phyloP scores from a whole-genome alignment of 352 stramenopile genomes.

The Paralagenidium karlingii region DNA sequence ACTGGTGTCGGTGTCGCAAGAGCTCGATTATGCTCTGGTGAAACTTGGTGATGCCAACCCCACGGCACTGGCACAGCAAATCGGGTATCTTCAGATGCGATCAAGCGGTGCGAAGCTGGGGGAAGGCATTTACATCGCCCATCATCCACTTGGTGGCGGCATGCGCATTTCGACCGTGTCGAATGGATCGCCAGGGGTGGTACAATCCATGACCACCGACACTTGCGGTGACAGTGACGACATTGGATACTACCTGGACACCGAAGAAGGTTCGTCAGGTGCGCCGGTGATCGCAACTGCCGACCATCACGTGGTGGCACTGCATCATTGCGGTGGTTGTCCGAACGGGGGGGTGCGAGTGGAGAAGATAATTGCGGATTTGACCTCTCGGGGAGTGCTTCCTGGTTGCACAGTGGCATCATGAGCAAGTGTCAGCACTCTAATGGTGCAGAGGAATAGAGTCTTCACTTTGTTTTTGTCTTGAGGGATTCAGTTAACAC shows the following conservation, averaged over 20 bases:
- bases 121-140: slow-evolving; percentile 27
- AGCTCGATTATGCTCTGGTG: slow-evolving; percentile 28
- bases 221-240: slow-evolving; percentile 29
- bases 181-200: slow-evolving; percentile 10
- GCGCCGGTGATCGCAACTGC: slow-evolving; percentile 35
- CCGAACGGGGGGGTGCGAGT: slow-evolving; percentile 34
- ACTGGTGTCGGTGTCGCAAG: slow-evolving; percentile 19
- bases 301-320: slow-evolving; percentile 53
- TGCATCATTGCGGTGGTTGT: slow-evolving; percentile 69
- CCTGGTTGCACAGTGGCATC: too few relatives aligned
- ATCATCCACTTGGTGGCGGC: slow-evolving; percentile 19
- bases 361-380: too few relatives aligned
- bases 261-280: slow-evolving; percentile 52
- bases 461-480: too few relatives aligned
- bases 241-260: slow-evolving; percentile 66
- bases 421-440: too few relatives aligned
- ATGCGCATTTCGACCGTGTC: slow-evolving; percentile 20
- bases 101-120: slow-evolving; percentile 13
- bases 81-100: slow-evolving; percentile 23
- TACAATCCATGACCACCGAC: slow-evolving; percentile 16
- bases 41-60: slow-evolving; percentile 14
- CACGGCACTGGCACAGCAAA: slow-evolving; percentile 9
- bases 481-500: too few relatives aligned
- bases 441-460: too few relatives aligned
- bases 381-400: too few relatives aligned